These are phyloP conservation scores for Phalaenopsis equestris DNA, from an alignment of 106 monocot genomes.

Conservation along the genomic window DNA sequence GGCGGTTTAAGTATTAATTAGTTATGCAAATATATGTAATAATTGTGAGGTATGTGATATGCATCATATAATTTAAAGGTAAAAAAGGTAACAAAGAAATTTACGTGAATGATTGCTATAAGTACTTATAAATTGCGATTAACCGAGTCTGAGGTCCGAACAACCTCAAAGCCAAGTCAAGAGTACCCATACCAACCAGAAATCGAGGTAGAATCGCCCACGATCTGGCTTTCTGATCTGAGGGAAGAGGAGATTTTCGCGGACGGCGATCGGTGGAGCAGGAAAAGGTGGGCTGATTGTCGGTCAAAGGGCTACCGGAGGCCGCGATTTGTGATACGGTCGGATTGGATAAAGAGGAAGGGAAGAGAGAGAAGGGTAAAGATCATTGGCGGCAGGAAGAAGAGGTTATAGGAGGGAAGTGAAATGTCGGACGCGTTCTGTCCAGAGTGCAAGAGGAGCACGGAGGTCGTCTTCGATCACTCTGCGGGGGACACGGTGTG, in stretches of 20 bases:
- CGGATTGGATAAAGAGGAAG: background rate
- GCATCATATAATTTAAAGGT: too few species aligned
- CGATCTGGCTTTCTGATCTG: background rate
- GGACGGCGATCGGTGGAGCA: background rate
- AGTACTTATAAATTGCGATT: background rate
- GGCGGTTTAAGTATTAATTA: too few species aligned
- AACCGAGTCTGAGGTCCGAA: background rate
- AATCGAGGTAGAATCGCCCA: background rate
- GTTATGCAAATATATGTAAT: too few species aligned
- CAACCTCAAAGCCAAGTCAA: background rate
- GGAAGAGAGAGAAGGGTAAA: background rate
- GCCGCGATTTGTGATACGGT: background rate
- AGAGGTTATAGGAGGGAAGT: background rate
- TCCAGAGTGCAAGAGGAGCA: constrained; percentile 25
- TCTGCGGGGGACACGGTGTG: constrained; percentile 24
- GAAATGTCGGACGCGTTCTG: constrained; percentile 17
- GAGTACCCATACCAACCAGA: background rate
- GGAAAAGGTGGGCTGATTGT: background rate
- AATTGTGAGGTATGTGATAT: too few species aligned
- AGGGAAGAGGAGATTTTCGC: background rate
- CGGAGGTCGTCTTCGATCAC: constrained; percentile 26
- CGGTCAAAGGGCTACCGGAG: background rate
- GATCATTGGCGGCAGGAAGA: background rate
- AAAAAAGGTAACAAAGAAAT: too few species aligned
- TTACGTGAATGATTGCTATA: background rate